A percentile compares a stretch with the other conserved stretches of the same genome.
Evolutionary conservation across 495 filamentous ascomycete species (phyloP).

Genomic region (Aspergillus heteromorphus): DNA sequence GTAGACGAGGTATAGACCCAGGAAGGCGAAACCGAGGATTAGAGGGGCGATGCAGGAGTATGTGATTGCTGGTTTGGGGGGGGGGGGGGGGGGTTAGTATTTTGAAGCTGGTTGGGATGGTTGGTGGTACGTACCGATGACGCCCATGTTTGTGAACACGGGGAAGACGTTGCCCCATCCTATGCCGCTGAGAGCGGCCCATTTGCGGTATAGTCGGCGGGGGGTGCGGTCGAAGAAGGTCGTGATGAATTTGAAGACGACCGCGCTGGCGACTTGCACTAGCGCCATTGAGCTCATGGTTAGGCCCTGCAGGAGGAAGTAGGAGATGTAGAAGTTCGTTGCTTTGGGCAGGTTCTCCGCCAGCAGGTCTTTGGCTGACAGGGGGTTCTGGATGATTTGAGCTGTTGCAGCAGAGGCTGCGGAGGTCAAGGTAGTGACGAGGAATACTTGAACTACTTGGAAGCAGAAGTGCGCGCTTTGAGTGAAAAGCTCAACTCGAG

Average conservation of each 20-base stretch:
- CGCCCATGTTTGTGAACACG: slow-evolving; percentile 79
- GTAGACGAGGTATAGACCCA: slow-evolving; percentile 78
- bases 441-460: slow-evolving; percentile 87
- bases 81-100: not conserved
- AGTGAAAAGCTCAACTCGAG: slow-evolving; percentile 75
- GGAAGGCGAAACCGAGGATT: slow-evolving; percentile 73
- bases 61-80: slow-evolving; percentile 58
- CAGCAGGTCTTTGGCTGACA: slow-evolving; percentile 56
- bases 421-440: slow-evolving; percentile 72
- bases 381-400: slow-evolving; percentile 61
- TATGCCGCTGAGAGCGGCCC: slow-evolving; percentile 54
- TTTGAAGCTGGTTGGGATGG: not conserved
- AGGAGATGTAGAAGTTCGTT: slow-evolving; percentile 87
- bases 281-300: slow-evolving; percentile 65
- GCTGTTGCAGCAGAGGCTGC: slow-evolving; percentile 63
- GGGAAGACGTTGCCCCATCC: slow-evolving; percentile 85
- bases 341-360: slow-evolving; percentile 69
- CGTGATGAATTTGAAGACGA: slow-evolving; percentile 70
- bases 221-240: slow-evolving; percentile 60
- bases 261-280: slow-evolving; percentile 66
- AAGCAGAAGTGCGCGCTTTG: slow-evolving; percentile 89
- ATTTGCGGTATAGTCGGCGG: slow-evolving; percentile 57
- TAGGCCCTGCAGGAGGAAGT: slow-evolving; percentile 84
- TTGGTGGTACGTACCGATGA: slow-evolving; percentile 54
- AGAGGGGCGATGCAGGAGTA: slow-evolving; percentile 84